These are phyloP conservation scores for Hypoxylon cercidicola DNA, from an alignment of 495 filamentous ascomycete genomes.

Conservation along the genomic window DNA sequence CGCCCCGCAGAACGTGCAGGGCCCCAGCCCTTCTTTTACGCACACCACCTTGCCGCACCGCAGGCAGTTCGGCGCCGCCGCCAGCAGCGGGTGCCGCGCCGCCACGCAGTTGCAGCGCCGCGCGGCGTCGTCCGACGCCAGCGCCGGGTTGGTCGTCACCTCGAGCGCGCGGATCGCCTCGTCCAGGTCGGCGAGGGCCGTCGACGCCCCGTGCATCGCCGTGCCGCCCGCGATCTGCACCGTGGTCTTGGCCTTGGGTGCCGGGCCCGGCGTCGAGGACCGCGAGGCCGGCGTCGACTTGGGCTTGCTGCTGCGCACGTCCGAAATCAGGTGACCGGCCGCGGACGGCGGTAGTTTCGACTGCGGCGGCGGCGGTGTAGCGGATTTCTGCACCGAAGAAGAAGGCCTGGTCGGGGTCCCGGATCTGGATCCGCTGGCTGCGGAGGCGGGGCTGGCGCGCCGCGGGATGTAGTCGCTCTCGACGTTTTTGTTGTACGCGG, in stretches of 20 bases:
- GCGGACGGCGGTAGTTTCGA: conserved; percentile 76
- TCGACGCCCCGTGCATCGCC: conserved; percentile 80
- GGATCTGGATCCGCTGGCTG: conserved; percentile 44
- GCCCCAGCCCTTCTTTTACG: conserved; percentile 90
- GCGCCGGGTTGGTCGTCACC: conserved; percentile 83
- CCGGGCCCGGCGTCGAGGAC: conserved; percentile 64
- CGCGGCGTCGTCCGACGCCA: conserved; percentile 60
- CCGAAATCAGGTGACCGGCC: conserved; percentile 80
- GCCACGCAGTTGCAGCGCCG: conserved; percentile 87
- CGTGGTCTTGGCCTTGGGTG: too few relatives aligned
- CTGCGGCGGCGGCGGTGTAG: conserved; percentile 57
- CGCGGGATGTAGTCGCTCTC: conserved; percentile 53
- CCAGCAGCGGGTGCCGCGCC: conserved; percentile 82
- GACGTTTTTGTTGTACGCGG: conserved; percentile 53
- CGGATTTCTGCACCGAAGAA: conserved; percentile 49
- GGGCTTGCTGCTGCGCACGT: conserved; percentile 71
- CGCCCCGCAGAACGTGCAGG: conserved; percentile 88
- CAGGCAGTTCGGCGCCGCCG: conserved; percentile 89
- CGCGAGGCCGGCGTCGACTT: conserved; percentile 65
- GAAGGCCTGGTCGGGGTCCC: conserved; percentile 52
- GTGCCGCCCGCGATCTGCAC: conserved; percentile 75
- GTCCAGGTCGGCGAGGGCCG: conserved; percentile 83
- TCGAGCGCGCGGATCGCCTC: conserved; percentile 92
- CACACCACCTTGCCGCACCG: conserved; percentile 97
- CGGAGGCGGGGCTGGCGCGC: conserved; percentile 47